Percentiles rank a stretch among this genome's conserved stretches.
Evolutionary conservation across 106 monocot genomes (phyloP).

Genomic region (Gastrodia elata): DNA sequence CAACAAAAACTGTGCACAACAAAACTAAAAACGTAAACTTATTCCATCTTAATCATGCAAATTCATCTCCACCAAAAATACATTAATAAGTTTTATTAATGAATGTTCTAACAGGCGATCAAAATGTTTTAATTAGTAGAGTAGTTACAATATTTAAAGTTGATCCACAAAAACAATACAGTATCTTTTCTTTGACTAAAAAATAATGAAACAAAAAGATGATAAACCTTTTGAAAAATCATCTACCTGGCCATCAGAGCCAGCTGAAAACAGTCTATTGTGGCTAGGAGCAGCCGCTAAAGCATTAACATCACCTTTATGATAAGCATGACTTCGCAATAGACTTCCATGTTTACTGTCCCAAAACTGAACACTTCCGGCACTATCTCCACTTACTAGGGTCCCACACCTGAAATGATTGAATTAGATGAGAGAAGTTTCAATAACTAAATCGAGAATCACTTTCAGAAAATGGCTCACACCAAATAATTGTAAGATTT

Average conservation of each 20-base stretch:
- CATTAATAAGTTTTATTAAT: neutral
- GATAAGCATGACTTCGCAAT: slow-evolving; percentile 66
- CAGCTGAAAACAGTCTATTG: slow-evolving; percentile 87
- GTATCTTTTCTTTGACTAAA: neutral
- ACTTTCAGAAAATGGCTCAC: neutral
- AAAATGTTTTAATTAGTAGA: neutral
- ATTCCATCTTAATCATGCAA: neutral
- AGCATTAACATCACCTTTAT: slow-evolving; percentile 81
- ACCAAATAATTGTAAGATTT: neutral
- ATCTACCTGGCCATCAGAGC: slow-evolving; percentile 90
- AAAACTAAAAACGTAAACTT: neutral
- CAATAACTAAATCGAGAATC: neutral
- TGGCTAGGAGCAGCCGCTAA: slow-evolving; percentile 67
- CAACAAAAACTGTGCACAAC: neutral
- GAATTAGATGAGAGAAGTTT: slow-evolving; percentile 8
- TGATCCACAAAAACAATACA: neutral
- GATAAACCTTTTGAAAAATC: neutral
- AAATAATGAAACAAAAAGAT: neutral
- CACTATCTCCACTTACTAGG: slow-evolving; percentile 91
- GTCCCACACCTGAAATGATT: slow-evolving; percentile 56
- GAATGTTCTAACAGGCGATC: neutral
- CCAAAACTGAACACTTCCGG: slow-evolving; percentile 97
- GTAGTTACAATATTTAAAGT: neutral
- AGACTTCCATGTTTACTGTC: slow-evolving; percentile 77
- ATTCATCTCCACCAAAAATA: neutral